A percentile compares a stretch with the other conserved stretches of the same genome.
Conservation (phyloP, 169 alveolate species). For the Plasmodium sp. region DNA sequence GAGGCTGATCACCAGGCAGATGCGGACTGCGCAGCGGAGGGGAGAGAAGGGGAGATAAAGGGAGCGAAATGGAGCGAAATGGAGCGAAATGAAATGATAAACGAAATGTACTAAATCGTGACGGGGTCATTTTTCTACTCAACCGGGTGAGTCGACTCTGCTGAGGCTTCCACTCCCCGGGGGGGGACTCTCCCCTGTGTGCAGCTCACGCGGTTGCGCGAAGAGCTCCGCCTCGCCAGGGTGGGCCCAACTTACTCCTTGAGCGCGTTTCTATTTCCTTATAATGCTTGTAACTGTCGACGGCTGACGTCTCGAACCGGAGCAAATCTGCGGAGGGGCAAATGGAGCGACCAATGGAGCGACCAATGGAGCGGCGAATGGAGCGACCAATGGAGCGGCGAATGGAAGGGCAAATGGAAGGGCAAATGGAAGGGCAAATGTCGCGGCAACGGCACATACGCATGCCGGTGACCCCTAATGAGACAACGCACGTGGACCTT, state of each 20-base stretch:
- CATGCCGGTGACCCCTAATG: no score
- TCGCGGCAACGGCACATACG: no score
- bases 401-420: no score
- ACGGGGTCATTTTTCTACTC: neutral
- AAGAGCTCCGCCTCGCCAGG: neutral
- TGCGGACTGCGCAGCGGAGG: constrained; percentile 8
- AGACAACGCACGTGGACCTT: neutral
- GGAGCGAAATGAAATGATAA: neutral
- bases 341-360: neutral
- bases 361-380: no score
- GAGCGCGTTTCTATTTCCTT: constrained; percentile 25
- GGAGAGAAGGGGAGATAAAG: neutral
- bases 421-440: no score
- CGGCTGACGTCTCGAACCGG: constrained; percentile 51
- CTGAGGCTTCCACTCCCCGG: no score
- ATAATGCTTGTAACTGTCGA: constrained; percentile 28
- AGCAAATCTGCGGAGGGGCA: constrained; percentile 7
- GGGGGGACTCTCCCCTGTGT: neutral
- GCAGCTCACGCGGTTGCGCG: neutral
- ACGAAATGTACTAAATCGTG: no score
- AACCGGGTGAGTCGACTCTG: neutral
- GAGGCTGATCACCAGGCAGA: neutral
- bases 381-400: no score
- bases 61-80: neutral
- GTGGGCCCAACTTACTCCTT: neutral